These are phyloP conservation scores for Hypsizygus ulmarius DNA, from an alignment of 1,284 basidiomycete genomes.

Conservation along the genomic window DNA sequence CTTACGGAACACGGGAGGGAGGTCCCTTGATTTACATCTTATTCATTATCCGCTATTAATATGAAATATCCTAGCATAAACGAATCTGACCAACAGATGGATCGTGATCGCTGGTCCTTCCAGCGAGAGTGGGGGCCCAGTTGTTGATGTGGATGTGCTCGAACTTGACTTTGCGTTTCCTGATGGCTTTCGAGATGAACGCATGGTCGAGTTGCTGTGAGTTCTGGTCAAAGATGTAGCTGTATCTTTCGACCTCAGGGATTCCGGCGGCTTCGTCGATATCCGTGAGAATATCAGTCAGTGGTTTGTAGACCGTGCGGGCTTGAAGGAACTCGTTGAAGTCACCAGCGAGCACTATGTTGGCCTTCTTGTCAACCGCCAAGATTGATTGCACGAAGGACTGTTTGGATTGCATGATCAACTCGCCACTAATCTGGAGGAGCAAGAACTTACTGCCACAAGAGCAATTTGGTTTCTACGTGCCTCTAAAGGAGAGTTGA, in stretches of 20 bases:
- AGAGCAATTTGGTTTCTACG: conserved; percentile 51
- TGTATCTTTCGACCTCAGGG: conserved; percentile 53
- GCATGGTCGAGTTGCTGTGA: conserved; percentile 58
- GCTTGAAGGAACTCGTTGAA: conserved; percentile 63
- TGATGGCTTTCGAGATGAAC: conserved; percentile 51
- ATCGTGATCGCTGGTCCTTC: conserved; percentile 57
- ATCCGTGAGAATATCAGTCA: conserved; percentile 44
- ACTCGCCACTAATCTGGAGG: not conserved
- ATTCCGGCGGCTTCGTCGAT: conserved; percentile 50
- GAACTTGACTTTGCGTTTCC: conserved; percentile 38
- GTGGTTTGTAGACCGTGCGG: conserved; percentile 48
- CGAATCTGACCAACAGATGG: conserved; percentile 51
- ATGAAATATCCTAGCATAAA: conserved; percentile 36
- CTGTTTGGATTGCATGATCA: conserved; percentile 29
- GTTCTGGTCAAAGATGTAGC: conserved; percentile 60
- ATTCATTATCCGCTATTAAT: not conserved
- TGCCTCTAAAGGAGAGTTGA: conserved; percentile 50
- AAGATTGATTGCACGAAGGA: conserved; percentile 50
- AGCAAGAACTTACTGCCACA: conserved; percentile 42
- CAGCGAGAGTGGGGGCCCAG: conserved; percentile 43
- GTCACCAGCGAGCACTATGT: conserved; percentile 58
- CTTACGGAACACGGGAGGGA: no score
- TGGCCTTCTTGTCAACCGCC: conserved; percentile 42
- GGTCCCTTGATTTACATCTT: not conserved
- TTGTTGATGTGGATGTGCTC: conserved; percentile 64